Conservation (phyloP, 1,139 yeast genomes). For the Suhomyces atakaporum region DNA sequence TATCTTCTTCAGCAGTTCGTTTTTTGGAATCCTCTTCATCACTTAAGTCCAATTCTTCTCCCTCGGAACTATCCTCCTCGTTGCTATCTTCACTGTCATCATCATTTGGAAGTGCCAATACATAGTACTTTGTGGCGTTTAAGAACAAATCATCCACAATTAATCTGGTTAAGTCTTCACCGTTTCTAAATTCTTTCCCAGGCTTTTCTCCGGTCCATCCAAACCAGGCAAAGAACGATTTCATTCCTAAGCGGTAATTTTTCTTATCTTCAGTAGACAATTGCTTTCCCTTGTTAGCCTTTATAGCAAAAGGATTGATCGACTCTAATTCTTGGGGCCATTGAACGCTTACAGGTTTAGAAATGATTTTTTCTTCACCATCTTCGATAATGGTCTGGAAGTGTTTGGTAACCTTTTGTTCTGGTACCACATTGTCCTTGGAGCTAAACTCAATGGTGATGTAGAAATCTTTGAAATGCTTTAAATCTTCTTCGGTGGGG, state of each 20-base stretch:
- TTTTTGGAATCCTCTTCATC: conserved; percentile 39
- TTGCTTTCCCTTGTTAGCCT: conserved; percentile 32
- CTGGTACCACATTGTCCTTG: conserved; percentile 40
- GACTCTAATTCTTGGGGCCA: conserved; percentile 63
- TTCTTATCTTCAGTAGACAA: conserved; percentile 55
- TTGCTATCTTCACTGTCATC: conserved; percentile 47
- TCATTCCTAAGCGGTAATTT: conserved; percentile 67
- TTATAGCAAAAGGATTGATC: conserved; percentile 54
- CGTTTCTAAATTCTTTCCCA: conserved; percentile 71
- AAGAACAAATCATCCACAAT: conserved; percentile 69
- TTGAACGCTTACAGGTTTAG: conserved; percentile 49
- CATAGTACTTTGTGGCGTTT: conserved; percentile 70
- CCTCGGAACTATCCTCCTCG: conserved; percentile 54
- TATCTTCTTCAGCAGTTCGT: conserved; percentile 10
- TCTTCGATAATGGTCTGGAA: conserved; percentile 49
- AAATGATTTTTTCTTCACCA: conserved; percentile 54
- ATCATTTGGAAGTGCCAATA: conserved; percentile 63
- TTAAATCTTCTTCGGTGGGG: conserved; percentile 18
- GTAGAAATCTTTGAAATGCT: conserved; percentile 52
- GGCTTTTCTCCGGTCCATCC: conserved; percentile 74
- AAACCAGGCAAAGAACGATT: conserved; percentile 73
- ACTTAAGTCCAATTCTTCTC: conserved; percentile 57
- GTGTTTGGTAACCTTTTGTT: conserved; percentile 55
- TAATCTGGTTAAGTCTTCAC: conserved; percentile 67
- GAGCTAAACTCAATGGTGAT: conserved; percentile 53